Evolutionary conservation across 768 basidiomycete species (phyloP).

Genomic region (Pulveroboletus sp.): DNA sequence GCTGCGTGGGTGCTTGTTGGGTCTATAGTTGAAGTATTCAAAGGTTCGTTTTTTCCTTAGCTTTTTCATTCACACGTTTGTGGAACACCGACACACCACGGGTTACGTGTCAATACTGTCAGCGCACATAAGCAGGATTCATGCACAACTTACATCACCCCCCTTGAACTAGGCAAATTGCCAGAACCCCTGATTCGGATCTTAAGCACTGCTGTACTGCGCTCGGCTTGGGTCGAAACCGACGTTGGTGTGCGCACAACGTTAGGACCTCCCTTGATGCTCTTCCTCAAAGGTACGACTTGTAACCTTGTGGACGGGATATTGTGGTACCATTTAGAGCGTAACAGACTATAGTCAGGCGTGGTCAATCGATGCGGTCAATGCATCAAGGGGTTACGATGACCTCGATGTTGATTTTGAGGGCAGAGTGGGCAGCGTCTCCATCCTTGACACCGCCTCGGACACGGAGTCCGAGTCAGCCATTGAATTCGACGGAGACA

Average conservation of each 20-base stretch:
- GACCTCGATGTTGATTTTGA: constrained; percentile 28
- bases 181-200: constrained; percentile 36
- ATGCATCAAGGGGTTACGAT: constrained; percentile 9
- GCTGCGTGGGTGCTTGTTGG: constrained; percentile 62
- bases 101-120: not conserved
- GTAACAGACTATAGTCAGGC: constrained; percentile 57
- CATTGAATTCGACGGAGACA: constrained; percentile 17
- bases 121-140: constrained; percentile 1
- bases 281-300: constrained; percentile 62
- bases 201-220: constrained; percentile 55
- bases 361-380: constrained; percentile 45
- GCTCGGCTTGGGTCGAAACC: constrained; percentile 68
- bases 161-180: constrained; percentile 20
- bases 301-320: not conserved
- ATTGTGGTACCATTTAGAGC: not conserved
- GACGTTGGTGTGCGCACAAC: constrained; percentile 62
- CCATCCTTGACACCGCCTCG: constrained; percentile 30
- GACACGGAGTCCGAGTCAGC: constrained; percentile 29
- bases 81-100: too few species aligned
- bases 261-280: constrained; percentile 70
- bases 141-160: constrained; percentile 4
- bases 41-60: constrained; percentile 39
- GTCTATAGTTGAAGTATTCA: constrained; percentile 39
- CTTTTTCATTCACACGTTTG: too few species aligned
- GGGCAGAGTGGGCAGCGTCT: constrained; percentile 29